A percentile compares a stretch with the other conserved stretches of the same genome.
phyloP scores from a whole-genome alignment of 495 filamentous ascomycete genomes.

The Barbatosphaeria neglecta region DNA sequence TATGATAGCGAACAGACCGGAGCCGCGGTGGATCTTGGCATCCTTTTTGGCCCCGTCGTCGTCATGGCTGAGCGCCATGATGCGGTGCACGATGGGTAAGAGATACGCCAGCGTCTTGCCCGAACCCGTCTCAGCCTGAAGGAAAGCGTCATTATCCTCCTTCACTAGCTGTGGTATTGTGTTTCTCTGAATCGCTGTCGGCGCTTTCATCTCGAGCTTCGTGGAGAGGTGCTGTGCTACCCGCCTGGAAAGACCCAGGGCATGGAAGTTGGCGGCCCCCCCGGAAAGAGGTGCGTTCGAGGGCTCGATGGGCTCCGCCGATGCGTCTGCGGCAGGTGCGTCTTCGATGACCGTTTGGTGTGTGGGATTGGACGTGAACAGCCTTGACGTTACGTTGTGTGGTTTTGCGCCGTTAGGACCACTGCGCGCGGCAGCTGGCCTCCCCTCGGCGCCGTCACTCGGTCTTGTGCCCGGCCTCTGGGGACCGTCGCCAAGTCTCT shows the following conservation, averaged over 20 bases:
- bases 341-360: conserved; percentile 41
- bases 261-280: conserved; percentile 71
- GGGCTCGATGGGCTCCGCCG: conserved; percentile 50
- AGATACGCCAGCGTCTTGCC: conserved; percentile 95
- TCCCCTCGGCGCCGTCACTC: neutral
- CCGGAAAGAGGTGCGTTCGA: conserved; percentile 90
- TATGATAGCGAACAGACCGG: conserved; percentile 84
- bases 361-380: conserved; percentile 80
- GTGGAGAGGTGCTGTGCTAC: conserved; percentile 73
- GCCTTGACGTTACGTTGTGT: conserved; percentile 62
- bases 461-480: conserved; percentile 13
- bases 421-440: neutral
- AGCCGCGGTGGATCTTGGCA: conserved; percentile 56
- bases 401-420: conserved; percentile 12
- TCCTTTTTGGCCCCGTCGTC: conserved; percentile 31
- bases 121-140: conserved; percentile 94
- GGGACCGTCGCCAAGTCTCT: neutral
- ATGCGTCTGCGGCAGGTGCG: conserved; percentile 26
- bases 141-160: conserved; percentile 82
- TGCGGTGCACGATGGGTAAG: conserved; percentile 77
- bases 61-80: conserved; percentile 59
- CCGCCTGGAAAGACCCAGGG: conserved; percentile 63
- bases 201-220: conserved; percentile 79
- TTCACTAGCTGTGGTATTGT: conserved; percentile 63
- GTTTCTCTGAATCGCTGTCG: conserved; percentile 87